These are phyloP conservation scores for Astraeus odoratus DNA, from an alignment of 768 basidiomycete genomes.

Conservation along the genomic window DNA sequence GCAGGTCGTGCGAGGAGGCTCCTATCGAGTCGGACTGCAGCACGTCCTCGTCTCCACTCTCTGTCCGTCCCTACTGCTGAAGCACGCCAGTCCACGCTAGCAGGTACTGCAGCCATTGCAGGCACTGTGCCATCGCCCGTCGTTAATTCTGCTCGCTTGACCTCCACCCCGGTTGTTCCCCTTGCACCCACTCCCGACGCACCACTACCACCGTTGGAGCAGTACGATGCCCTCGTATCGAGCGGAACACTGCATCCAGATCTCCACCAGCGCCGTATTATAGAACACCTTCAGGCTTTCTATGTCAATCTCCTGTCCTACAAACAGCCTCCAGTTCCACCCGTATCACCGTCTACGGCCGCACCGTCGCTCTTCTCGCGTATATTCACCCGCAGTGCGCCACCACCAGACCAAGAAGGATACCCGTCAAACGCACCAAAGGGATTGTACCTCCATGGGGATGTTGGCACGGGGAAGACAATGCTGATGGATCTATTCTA, in stretches of 20 bases:
- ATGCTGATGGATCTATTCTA: slow-evolving; percentile 99
- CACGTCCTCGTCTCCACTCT: neutral
- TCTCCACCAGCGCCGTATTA: slow-evolving; percentile 77
- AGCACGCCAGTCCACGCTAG: neutral
- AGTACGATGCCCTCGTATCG: slow-evolving; percentile 43
- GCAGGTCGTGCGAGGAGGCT: too few relatives aligned
- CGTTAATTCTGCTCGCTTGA: neutral
- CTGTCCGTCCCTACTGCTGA: neutral
- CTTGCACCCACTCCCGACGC: neutral
- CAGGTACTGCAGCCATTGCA: neutral
- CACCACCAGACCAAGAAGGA: slow-evolving; percentile 12
- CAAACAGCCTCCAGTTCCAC: slow-evolving; percentile 56
- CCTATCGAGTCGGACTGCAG: neutral
- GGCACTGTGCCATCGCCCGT: neutral
- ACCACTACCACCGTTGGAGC: slow-evolving; percentile 24
- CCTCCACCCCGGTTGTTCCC: neutral
- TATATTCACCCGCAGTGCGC: slow-evolving; percentile 21
- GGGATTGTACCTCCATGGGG: slow-evolving; percentile 92
- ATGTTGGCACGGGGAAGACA: slow-evolving; percentile 95
- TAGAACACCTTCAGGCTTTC: slow-evolving; percentile 73
- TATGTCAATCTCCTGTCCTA: slow-evolving; percentile 68
- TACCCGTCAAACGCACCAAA: slow-evolving; percentile 59
- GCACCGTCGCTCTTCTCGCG: slow-evolving; percentile 16
- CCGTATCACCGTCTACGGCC: slow-evolving; percentile 25
- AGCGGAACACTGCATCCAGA: slow-evolving; percentile 61